phyloP scores from a whole-genome alignment of 2,329 filamentous ascomycete genomes.

The Tolypocladium cylindrosporum region DNA sequence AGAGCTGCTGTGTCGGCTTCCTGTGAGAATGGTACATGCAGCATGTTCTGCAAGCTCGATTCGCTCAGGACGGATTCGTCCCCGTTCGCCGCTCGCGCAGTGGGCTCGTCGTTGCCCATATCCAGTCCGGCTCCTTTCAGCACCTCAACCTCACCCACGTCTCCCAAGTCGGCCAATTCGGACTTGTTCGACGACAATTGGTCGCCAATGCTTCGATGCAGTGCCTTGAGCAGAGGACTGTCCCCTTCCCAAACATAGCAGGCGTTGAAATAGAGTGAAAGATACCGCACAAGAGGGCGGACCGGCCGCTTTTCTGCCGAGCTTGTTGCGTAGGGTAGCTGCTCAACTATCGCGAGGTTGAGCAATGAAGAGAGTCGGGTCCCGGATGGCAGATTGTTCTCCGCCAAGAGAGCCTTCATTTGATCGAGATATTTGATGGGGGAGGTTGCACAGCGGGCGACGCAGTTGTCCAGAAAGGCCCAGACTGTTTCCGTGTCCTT shows the following conservation, averaged over 20 bases:
- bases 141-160: slow-evolving; percentile 7
- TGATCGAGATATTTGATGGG: slow-evolving; percentile 78
- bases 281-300: slow-evolving; percentile 42
- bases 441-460: slow-evolving; percentile 61
- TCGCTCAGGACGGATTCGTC: slow-evolving; percentile 16
- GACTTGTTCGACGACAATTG: slow-evolving; percentile 16
- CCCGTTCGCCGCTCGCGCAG: not conserved
- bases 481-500: slow-evolving; percentile 39
- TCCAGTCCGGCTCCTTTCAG: slow-evolving; percentile 6
- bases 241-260: slow-evolving; percentile 41
- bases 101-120: slow-evolving; percentile 1
- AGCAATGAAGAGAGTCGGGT: slow-evolving; percentile 45
- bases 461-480: slow-evolving; percentile 73
- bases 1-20: slow-evolving; percentile 43
- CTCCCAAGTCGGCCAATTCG: slow-evolving; percentile 11
- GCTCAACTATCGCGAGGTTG: slow-evolving; percentile 61
- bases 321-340: slow-evolving; percentile 60
- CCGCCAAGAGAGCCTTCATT: slow-evolving; percentile 36
- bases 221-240: slow-evolving; percentile 12
- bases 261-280: slow-evolving; percentile 46
- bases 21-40: slow-evolving; percentile 36
- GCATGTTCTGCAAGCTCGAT: slow-evolving; percentile 39
- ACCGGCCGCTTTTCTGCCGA: slow-evolving; percentile 32
- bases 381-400: slow-evolving; percentile 14
- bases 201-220: slow-evolving; percentile 21